Conservation (phyloP, 805 yeast species). For the Yarrowia sp. region DNA sequence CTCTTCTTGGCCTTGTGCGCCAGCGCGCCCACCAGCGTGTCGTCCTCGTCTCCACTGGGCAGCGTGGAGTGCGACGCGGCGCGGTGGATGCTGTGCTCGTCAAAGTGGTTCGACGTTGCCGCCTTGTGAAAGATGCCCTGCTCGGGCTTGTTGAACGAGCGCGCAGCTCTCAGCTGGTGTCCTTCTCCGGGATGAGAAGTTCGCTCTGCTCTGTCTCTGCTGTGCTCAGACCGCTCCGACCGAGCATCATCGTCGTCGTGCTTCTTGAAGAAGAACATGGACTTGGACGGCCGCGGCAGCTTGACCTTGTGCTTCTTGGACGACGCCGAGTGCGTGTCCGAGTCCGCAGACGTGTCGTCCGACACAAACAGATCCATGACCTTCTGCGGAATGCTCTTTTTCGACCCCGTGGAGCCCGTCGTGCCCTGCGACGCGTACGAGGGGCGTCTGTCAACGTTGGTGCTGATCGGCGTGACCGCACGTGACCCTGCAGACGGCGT, state of each 20-base stretch:
- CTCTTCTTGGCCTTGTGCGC: conserved; percentile 19
- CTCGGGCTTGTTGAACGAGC: conserved; percentile 16
- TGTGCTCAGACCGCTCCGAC: conserved; percentile 6
- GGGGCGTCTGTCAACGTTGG: conserved; percentile 24
- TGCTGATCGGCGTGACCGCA: conserved; percentile 12
- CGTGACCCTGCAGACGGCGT: conserved; percentile 2
- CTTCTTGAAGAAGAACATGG: conserved; percentile 26
- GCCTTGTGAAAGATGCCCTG: conserved; percentile 22
- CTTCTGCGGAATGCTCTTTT: conserved; percentile 23
- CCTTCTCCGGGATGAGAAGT: conserved; percentile 4
- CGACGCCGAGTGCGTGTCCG: not conserved
- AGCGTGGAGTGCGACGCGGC: not conserved
- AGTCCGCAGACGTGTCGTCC: conserved; percentile 1
- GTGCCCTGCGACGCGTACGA: conserved; percentile 27
- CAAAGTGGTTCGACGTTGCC: not conserved
- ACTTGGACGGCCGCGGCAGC: conserved; percentile 20
- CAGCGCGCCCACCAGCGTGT: not conserved
- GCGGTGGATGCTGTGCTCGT: conserved; percentile 1
- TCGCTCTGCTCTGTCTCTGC: not conserved
- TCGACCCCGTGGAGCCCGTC: conserved; percentile 24
- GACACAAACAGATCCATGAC: conserved; percentile 22
- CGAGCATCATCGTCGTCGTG: conserved; percentile 5
- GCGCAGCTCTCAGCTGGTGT: not conserved
- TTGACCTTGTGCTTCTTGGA: not conserved
- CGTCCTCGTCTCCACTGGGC: conserved; percentile 11